Evolutionary conservation across 2,329 filamentous ascomycete genomes (phyloP), one percentile per base, ranked within the genome.

Genomic region (Cladosporium halotolerans): DNA sequence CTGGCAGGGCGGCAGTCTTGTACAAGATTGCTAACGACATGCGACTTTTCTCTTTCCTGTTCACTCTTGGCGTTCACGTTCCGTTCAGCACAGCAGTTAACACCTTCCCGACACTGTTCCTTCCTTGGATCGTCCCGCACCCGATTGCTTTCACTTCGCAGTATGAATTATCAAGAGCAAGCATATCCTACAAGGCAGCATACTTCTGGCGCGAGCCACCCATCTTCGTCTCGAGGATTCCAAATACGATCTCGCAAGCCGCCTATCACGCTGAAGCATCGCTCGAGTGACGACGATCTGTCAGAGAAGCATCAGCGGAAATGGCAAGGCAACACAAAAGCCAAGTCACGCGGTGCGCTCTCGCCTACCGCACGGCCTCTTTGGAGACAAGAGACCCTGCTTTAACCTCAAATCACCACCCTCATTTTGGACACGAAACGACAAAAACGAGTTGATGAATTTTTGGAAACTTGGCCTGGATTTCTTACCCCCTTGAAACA

Each of bases 101-200:
- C 36, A 41, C 19, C 28, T 31, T 40, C 11, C 34, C 16, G n/a
- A 40, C 13, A 10, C 23, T 31, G 13, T 28, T 13, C 36, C 11
- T 33, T n/a, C 9, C 34, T 41, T 49, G 11, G 13, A 39, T 8
- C 13, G 8, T n/a, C 4, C n/a, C 36, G 36, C 36, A n/a, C n/a
- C 13, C 36, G 36, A 14, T 8, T 16, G 4, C n/a, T n/a, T 32
- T 23, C 34, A 34, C 48, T 51, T 51, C 48, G 23, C 16, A 51
- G 48, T 38, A 44, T 51, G 48, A 51, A 51, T 51, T 51, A 51
- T 36, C 47, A 51, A 44, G 32, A 36, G 38, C 16, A 8, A 13
- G 28, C 44, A 51, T 28, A 34, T 51, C 48, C 38, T 18, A 9
- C 34, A 23, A 13, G 18, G 38, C 36, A 44, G 39, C 39, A 43